Base-by-base conservation (phyloP, 371 early-diverging fungal species). In the Dichotomocladium elegans region DNA sequence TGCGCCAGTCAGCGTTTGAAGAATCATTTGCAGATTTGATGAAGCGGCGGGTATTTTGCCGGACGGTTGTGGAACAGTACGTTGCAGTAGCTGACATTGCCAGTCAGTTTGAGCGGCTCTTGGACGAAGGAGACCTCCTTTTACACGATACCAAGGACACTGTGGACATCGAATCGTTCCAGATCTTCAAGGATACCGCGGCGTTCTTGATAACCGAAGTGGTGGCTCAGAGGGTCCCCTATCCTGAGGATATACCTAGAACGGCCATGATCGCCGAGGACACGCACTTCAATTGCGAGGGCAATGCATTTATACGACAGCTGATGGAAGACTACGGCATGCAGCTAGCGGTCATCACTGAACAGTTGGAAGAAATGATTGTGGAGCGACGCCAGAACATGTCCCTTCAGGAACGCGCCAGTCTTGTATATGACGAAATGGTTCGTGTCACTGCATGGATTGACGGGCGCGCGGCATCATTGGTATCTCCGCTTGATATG, bases 341-440 rank as follows among this genome's bases (percentile, higher is more conserved):
- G 60, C 45, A 52, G 4, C 53, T 56, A 21, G 44, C 41, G n/a
- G 58, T 55, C 11, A 43, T 72, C 0, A 64, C 67, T 1, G 69
- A 70, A 22, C 62, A 62, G 12, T 44, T 77, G 1, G 72, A 77
- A 25, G 62, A 64, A 17, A 47, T 73, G 2, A 37, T 79, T 19
- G 35, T 59, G 4, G 53, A 60, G 5, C 70, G 70, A 41, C 70
- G 73, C 15, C 64, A 67, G 31, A 64, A 31, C 24, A 47, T 76
- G 12, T 64, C 67, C 5, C 52, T 80, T 6, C 70, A 72, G 12
- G 64, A 71, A 33, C 59, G 69, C 6, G 68, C 74, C 9, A 61
- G 58, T 11, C 55, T 70, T 6, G 67, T 60, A 3, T 67, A 71
- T 28, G 72, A 80, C 19, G 78, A 77, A 46, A 53, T 76, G 57